Base-by-base conservation (phyloP, 257 asterid genomes). In the Solanum corneliomulleri region DNA sequence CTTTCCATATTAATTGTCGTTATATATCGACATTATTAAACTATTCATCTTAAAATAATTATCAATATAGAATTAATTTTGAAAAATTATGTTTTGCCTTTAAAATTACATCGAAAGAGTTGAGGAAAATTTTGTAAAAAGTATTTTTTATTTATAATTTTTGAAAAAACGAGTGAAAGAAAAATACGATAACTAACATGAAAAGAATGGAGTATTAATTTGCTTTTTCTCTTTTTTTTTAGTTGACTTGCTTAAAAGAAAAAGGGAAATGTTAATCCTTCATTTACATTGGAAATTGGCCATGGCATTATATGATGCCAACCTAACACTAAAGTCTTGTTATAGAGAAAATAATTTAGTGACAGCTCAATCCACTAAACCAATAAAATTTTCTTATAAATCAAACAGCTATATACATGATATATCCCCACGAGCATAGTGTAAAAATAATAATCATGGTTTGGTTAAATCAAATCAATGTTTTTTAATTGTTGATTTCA, bases 281-380 rank as follows among this genome's bases (percentile, higher is more conserved):
- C 42, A 45, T 70, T 69, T 45, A 85, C 82, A 68, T 31, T 5
- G 68, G 44, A 31, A 81, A 81, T 81, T 81, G 85, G 85, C 69
- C 85, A 81, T 81, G 31, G 69, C 44, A 27, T 45, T 76, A 27
- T 33, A 56, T 37, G 27, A 21, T 74, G 78, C 82, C 66, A 66
- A 84, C 87, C 87, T 45, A 81, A 81, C 87, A 83, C 3, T 41
- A 27, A 72, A 35, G 80, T 66, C 45, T 56, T 86, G 87, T 71
- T 49, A 66, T 29, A 23, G 12, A 27, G 35, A 62, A 86, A 86
- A 80, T 69, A 20, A 88, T 86, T 29, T 42, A 31, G 84, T 87
- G 89, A 89, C 89, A 87, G 52, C 88, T 83, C 86, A 45, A 75
- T 35, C 91, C 84, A 76, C 81, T 62, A 23, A 42, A 6, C 44